A percentile compares a stretch with the other conserved stretches of the same genome.
Conservation (phyloP, 2,329 filamentous ascomycete species). For the Aspergillus carbonarius region DNA sequence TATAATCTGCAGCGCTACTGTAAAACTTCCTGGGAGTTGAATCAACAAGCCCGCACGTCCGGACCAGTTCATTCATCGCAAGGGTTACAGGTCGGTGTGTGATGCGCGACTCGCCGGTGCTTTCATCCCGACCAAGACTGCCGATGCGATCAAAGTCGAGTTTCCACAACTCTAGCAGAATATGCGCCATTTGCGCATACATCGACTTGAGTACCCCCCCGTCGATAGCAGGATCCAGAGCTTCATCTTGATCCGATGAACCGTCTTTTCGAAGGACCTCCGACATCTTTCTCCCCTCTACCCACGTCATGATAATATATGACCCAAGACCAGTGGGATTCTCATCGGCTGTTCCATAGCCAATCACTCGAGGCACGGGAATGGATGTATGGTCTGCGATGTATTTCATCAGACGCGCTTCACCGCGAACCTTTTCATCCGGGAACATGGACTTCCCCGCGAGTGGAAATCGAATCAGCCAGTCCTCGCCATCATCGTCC, state of each 20-base stretch:
- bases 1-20: conserved; percentile 6
- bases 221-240: background rate
- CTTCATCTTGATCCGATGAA: background rate
- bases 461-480: conserved; percentile 15
- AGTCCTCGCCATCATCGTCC: conserved; percentile 13
- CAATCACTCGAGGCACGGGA: conserved; percentile 12
- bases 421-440: conserved; percentile 12
- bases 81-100: background rate
- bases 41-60: conserved; percentile 3
- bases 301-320: conserved; percentile 15
- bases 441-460: conserved; percentile 13
- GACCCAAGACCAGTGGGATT: conserved; percentile 11
- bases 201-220: background rate
- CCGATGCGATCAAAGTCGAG: conserved; percentile 9
- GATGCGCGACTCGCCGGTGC: background rate
- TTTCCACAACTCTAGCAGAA: conserved; percentile 7
- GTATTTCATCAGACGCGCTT: conserved; percentile 7
- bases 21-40: background rate
- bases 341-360: background rate
- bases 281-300: conserved; percentile 10
- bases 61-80: conserved; percentile 6
- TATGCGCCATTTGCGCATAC: conserved; percentile 9
- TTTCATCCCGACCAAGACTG: background rate
- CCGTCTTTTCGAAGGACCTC: background rate
- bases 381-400: conserved; percentile 4